Evolutionary conservation across 129 eudicot species (phyloP).

Genomic region (Silybum marianum): DNA sequence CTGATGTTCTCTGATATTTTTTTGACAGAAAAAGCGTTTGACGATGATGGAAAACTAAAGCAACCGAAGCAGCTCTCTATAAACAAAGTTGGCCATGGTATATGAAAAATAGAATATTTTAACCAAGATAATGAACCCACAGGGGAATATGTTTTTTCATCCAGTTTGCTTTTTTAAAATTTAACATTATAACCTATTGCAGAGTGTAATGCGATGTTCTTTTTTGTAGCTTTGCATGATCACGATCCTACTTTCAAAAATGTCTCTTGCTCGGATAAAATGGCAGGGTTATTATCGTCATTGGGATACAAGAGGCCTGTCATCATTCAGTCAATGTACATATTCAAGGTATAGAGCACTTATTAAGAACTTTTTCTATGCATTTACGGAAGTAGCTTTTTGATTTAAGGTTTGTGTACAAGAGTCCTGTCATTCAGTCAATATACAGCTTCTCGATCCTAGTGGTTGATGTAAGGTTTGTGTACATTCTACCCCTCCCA

Average conservation of each 20-base stretch:
- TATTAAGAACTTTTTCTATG: not conserved
- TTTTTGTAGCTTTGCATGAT: conserved; percentile 79
- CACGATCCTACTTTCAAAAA: conserved; percentile 67
- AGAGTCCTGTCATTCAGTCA: conserved; percentile 88
- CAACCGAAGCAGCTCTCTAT: conserved; percentile 93
- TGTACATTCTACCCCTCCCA: not conserved
- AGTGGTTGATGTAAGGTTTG: not conserved
- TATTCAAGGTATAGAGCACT: conserved; percentile 70
- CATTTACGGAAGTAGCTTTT: not conserved
- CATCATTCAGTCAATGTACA: conserved; percentile 95
- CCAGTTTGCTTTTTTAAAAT: not conserved
- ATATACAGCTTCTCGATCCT: conserved; percentile 51
- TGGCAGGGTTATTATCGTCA: conserved; percentile 59
- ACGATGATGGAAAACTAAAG: conserved; percentile 81
- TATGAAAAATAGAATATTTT: conserved; percentile 14
- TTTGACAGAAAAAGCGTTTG: conserved; percentile 90
- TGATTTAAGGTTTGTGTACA: conserved; percentile 39
- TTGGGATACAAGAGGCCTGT: conserved; percentile 87
- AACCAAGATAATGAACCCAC: not conserved
- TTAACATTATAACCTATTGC: conserved; percentile 9
- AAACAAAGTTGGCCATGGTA: conserved; percentile 99
- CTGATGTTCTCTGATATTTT: conserved; percentile 14
- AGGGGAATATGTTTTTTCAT: not conserved
- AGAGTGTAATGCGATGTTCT: conserved; percentile 10
- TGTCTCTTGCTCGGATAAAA: conserved; percentile 76